These are phyloP conservation scores for Auricularia sp. DNA, from an alignment of 768 basidiomycete genomes.

Conservation along the genomic window DNA sequence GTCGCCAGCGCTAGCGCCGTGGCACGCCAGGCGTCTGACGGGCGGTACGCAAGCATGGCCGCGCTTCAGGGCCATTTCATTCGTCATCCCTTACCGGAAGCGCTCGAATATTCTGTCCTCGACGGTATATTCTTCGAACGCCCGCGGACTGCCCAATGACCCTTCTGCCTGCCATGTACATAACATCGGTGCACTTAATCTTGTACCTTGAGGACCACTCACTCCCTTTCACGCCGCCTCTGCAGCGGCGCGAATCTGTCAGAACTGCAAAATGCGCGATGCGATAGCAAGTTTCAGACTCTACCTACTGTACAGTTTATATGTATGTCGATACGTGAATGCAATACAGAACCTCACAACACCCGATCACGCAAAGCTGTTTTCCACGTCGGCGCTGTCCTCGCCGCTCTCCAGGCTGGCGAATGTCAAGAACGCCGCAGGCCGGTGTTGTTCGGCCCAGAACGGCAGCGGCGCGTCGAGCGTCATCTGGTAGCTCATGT, in stretches of 20 bases:
- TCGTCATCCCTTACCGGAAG: conserved; percentile 21
- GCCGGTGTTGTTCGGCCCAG: conserved; percentile 94
- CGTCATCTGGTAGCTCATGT: conserved; percentile 68
- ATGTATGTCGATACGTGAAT: not conserved
- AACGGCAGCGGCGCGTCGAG: conserved; percentile 90
- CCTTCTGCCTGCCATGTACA: not conserved
- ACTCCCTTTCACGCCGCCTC: too few relatives aligned
- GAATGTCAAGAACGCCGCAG: conserved; percentile 92
- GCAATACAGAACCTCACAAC: not conserved
- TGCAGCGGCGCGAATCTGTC: too few relatives aligned
- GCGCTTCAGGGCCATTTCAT: conserved; percentile 94
- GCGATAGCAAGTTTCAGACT: not conserved
- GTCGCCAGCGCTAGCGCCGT: conserved; percentile 43
- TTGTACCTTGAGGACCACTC: too few relatives aligned
- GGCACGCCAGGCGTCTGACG: conserved; percentile 37
- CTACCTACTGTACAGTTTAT: not conserved
- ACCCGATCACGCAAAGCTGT: conserved; percentile 66
- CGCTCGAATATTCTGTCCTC: not conserved
- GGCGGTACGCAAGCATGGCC: conserved; percentile 83
- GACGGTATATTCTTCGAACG: not conserved
- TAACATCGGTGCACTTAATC: too few relatives aligned
- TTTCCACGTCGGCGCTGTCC: conserved; percentile 92
- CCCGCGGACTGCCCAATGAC: not conserved
- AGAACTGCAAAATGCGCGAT: too few relatives aligned
- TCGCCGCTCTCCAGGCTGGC: conserved; percentile 84